A percentile compares a stretch with the other conserved stretches of the same genome.
Evolutionary conservation across 768 basidiomycete genomes (phyloP).

Genomic region (Naganishia vaughanmartiniae): DNA sequence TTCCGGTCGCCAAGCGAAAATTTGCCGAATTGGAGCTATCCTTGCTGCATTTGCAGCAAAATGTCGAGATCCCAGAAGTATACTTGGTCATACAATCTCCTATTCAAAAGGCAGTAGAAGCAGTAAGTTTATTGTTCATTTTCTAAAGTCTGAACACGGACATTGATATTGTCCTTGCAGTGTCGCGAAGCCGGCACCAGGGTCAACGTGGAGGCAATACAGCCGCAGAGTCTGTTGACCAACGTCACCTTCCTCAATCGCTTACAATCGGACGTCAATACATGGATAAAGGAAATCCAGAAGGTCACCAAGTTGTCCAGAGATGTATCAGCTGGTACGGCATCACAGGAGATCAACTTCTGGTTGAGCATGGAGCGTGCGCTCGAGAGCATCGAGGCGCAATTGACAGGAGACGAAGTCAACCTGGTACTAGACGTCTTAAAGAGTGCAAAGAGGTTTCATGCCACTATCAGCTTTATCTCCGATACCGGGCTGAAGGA

Average conservation of each 20-base stretch:
- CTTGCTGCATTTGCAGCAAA: conserved; percentile 91
- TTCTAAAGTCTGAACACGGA: neutral
- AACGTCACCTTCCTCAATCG: conserved; percentile 91
- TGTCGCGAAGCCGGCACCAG: conserved; percentile 55
- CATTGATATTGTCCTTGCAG: conserved; percentile 8
- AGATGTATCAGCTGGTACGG: conserved; percentile 89
- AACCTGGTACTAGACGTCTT: conserved; percentile 69
- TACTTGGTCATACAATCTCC: conserved; percentile 85
- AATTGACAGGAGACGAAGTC: conserved; percentile 87
- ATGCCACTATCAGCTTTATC: conserved; percentile 94
- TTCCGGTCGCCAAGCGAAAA: conserved; percentile 98
- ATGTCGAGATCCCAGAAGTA: conserved; percentile 97
- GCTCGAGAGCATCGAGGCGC: conserved; percentile 85
- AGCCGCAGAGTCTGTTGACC: conserved; percentile 70
- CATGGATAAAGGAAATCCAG: conserved; percentile 98
- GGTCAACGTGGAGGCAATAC: conserved; percentile 69
- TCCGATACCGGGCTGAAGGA: conserved; percentile 96
- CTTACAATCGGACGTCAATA: conserved; percentile 87
- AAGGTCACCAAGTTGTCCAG: conserved; percentile 86
- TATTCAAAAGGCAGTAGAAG: conserved; percentile 80
- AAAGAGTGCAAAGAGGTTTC: conserved; percentile 92
- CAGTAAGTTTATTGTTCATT: conserved; percentile 33
- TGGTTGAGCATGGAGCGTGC: conserved; percentile 94
- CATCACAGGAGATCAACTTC: conserved; percentile 98
- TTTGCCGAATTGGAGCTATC: conserved; percentile 96